Conservation (phyloP, 345 rosid species). For the Syzygium grande region DNA sequence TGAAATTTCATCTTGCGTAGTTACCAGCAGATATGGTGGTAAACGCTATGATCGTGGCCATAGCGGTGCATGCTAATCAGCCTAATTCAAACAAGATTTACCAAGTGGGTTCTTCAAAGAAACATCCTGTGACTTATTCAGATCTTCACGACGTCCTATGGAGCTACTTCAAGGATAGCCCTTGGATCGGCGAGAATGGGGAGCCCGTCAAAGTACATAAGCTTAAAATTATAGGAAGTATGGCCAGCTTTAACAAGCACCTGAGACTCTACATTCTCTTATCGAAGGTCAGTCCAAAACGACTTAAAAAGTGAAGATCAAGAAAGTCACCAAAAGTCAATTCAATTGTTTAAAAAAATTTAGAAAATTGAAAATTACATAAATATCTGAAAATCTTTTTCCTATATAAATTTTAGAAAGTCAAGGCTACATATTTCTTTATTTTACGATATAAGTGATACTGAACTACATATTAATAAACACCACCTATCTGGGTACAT, state of each 20-base stretch:
- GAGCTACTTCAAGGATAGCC: conserved; percentile 17
- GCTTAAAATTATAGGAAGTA: conserved; percentile 5
- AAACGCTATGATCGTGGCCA: conserved; percentile 16
- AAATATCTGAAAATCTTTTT: neutral
- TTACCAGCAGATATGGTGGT: conserved; percentile 31
- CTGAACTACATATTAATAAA: neutral
- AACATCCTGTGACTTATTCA: conserved; percentile 5
- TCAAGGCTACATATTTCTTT: neutral
- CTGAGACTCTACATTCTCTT: conserved; percentile 15
- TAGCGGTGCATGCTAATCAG: neutral
- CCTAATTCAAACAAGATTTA: conserved; percentile 3
- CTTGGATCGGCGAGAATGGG: conserved; percentile 26
- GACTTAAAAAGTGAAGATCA: neutral
- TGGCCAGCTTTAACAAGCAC: conserved; percentile 17
- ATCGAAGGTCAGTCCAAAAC: conserved; percentile 13
- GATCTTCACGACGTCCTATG: conserved; percentile 7
- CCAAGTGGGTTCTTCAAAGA: conserved; percentile 22
- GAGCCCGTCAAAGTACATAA: conserved; percentile 17
- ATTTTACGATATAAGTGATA: neutral
- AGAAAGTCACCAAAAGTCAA: neutral
- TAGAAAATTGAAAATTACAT: neutral
- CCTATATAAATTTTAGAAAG: neutral
- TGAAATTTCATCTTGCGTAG: neutral
- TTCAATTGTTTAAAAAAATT: neutral
- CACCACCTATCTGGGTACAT: too few species aligned